These are phyloP conservation scores for Phaeolepiota aurea DNA, from an alignment of 768 basidiomycete genomes.

Conservation along the genomic window DNA sequence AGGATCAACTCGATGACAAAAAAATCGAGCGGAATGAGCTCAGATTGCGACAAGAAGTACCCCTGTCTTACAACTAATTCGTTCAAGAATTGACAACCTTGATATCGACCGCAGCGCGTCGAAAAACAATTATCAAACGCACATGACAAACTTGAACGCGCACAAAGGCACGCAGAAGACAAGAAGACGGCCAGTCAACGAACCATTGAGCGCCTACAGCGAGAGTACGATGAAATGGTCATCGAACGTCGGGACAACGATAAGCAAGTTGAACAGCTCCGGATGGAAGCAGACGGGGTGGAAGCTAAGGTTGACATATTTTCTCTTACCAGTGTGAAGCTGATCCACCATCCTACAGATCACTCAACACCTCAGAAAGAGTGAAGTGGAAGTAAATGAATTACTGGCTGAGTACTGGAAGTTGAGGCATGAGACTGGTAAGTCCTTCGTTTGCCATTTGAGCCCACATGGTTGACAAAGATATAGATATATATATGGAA, in stretches of 20 bases:
- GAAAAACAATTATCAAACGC: conserved; percentile 75
- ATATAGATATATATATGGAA: conserved; percentile 78
- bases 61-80: not conserved
- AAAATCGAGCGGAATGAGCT: conserved; percentile 69
- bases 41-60: conserved; percentile 54
- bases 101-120: conserved; percentile 67
- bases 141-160: conserved; percentile 72
- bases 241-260: conserved; percentile 72
- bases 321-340: not conserved
- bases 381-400: conserved; percentile 73
- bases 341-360: conserved; percentile 35
- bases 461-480: no score
- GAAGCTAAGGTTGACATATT: conserved; percentile 48
- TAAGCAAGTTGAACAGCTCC: conserved; percentile 68
- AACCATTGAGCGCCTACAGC: conserved; percentile 68
- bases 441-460: conserved; percentile 6
- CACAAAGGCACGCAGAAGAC: conserved; percentile 74
- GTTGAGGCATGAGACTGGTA: conserved; percentile 70
- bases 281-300: conserved; percentile 58
- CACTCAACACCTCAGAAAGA: conserved; percentile 64
- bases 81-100: not conserved
- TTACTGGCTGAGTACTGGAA: conserved; percentile 81
- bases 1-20: conserved; percentile 63
- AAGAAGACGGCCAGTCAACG: conserved; percentile 65
- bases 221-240: conserved; percentile 74